Percentiles rank a stretch among this genome's conserved stretches.
Conservation (phyloP, 2,329 filamentous ascomycete species). For the Teratosphaeriaceae sp. region DNA sequence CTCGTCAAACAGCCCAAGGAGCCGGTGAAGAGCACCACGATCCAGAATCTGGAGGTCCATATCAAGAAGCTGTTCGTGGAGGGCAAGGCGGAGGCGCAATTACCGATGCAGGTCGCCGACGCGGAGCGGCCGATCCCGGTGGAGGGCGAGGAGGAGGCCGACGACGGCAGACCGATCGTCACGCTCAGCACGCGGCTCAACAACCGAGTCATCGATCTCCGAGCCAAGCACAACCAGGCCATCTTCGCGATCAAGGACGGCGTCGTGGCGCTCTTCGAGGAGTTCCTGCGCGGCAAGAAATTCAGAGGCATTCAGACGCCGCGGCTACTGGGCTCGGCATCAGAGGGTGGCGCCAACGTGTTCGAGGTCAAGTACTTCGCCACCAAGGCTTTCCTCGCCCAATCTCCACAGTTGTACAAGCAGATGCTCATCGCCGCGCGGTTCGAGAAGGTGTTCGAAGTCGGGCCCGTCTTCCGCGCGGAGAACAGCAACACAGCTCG, state of each 20-base stretch:
- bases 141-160: constrained; percentile 44
- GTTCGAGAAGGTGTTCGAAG: constrained; percentile 69
- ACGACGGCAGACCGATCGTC: constrained; percentile 59
- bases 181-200: constrained; percentile 79
- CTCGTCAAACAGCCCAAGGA: constrained; percentile 74
- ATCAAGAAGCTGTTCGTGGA: constrained; percentile 78
- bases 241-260: constrained; percentile 66
- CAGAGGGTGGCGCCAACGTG: constrained; percentile 88
- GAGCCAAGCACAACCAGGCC: constrained; percentile 84
- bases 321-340: constrained; percentile 81
- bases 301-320: constrained; percentile 86
- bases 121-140: constrained; percentile 44
- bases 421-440: constrained; percentile 78
- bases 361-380: constrained; percentile 89
- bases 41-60: constrained; percentile 78
- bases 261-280: constrained; percentile 63
- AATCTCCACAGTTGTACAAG: constrained; percentile 82
- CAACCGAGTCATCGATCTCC: constrained; percentile 89
- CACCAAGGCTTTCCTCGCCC: constrained; percentile 70
- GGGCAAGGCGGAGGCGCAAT: constrained; percentile 53
- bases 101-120: constrained; percentile 54
- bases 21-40: constrained; percentile 78
- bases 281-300: constrained; percentile 67
- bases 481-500: constrained; percentile 79
- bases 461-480: constrained; percentile 77